A percentile compares a stretch with the other conserved stretches of the same genome.
Evolutionary conservation across 805 yeast genomes (phyloP).

Genomic region (Suhomyces prunicola): DNA sequence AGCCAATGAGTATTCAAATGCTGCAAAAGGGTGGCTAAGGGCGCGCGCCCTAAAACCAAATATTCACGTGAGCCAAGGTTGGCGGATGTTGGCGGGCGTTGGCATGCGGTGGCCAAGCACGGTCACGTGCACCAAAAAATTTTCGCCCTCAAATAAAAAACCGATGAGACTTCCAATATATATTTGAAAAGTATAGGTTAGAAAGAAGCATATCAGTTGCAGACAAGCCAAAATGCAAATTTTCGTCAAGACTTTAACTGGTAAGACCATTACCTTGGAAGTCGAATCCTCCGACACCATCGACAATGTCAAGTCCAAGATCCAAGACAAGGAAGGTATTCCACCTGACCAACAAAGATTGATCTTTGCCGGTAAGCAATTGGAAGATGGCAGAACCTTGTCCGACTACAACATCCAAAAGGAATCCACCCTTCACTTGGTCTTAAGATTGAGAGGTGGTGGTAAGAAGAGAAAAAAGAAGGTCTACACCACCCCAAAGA

Average conservation of each 20-base stretch:
- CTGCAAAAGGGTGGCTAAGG: not conserved
- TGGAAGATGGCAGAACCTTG: slow-evolving; percentile 98
- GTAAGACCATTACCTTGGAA: slow-evolving; percentile 98
- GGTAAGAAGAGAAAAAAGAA: slow-evolving; percentile 99
- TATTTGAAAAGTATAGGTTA: slow-evolving; percentile 25
- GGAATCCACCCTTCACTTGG: slow-evolving; percentile 97
- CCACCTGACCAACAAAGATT: slow-evolving; percentile 99
- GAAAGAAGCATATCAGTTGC: slow-evolving; percentile 47
- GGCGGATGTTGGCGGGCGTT: no score
- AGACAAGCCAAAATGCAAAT: slow-evolving; percentile 70
- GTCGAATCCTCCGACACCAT: slow-evolving; percentile 98
- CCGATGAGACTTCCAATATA: not conserved
- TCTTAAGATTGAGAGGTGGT: slow-evolving; percentile 94
- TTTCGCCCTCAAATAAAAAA: not conserved
- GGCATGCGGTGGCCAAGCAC: no score
- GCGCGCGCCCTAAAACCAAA: not conserved
- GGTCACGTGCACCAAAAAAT: not conserved
- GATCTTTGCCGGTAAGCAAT: slow-evolving; percentile 99
- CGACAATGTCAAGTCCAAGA: slow-evolving; percentile 98
- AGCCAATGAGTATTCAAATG: not conserved
- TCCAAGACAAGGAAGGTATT: slow-evolving; percentile 98
- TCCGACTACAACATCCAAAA: slow-evolving; percentile 99
- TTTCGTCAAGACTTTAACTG: slow-evolving; percentile 99
- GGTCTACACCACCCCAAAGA: slow-evolving; percentile 99
- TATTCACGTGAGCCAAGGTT: not conserved